Conservation (phyloP, 1,284 basidiomycete genomes). For the Entoloma clypeatum region DNA sequence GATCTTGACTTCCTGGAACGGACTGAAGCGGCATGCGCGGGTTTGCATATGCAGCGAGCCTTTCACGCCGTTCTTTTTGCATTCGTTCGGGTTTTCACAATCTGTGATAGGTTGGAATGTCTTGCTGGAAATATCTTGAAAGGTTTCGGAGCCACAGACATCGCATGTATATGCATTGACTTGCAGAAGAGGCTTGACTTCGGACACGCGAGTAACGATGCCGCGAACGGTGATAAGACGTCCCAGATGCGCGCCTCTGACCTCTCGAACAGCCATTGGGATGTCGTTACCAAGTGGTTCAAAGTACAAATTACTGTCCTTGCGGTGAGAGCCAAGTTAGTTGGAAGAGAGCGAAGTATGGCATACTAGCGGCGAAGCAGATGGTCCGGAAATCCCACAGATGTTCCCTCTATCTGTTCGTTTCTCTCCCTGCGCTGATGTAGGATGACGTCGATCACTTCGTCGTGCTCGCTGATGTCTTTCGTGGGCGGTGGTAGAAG, state of each 20-base stretch:
- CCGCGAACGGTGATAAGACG: conserved; percentile 94
- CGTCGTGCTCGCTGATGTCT: conserved; percentile 85
- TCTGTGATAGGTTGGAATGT: conserved; percentile 87
- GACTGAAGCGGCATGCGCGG: conserved; percentile 93
- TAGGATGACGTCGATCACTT: conserved; percentile 93
- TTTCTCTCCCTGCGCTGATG: conserved; percentile 91
- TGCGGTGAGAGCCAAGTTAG: conserved; percentile 20
- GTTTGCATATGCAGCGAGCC: conserved; percentile 99
- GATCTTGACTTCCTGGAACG: conserved; percentile 98
- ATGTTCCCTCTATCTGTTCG: conserved; percentile 63
- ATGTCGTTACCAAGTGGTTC: conserved; percentile 72
- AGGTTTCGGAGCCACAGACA: conserved; percentile 96
- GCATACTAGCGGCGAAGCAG: conserved; percentile 93
- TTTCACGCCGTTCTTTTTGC: conserved; percentile 82
- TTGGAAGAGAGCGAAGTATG: conserved; percentile 1
- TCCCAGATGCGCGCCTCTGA: conserved; percentile 84
- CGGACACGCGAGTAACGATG: conserved; percentile 97
- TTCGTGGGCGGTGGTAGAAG: conserved; percentile 84
- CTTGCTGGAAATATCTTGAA: conserved; percentile 96
- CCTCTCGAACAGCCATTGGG: conserved; percentile 87
- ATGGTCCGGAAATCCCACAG: conserved; percentile 83
- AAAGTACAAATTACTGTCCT: conserved; percentile 86
- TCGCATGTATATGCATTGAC: conserved; percentile 99
- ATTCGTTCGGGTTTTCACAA: conserved; percentile 81
- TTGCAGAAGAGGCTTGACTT: conserved; percentile 96